phyloP scores from a whole-genome alignment of 805 yeast genomes.

The Suhomyces emberorum region DNA sequence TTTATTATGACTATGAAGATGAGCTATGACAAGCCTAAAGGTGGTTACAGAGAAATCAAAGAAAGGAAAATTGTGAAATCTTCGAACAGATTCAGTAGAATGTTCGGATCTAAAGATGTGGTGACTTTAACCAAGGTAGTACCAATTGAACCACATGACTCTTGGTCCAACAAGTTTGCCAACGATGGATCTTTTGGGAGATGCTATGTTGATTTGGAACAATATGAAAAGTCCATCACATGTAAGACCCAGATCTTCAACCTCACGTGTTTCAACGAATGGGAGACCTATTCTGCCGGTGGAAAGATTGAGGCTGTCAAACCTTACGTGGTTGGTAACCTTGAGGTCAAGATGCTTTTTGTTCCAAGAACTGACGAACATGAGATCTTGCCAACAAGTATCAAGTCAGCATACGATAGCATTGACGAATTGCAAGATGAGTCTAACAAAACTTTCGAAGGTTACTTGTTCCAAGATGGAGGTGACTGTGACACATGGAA shows the following conservation, averaged over 20 bases:
- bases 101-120: slow-evolving; percentile 47
- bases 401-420: slow-evolving; percentile 44
- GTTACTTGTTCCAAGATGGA: slow-evolving; percentile 82
- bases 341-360: slow-evolving; percentile 66
- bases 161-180: slow-evolving; percentile 66
- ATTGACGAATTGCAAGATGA: slow-evolving; percentile 31
- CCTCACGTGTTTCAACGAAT: slow-evolving; percentile 73
- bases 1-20: slow-evolving; percentile 73
- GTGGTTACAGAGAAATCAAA: slow-evolving; percentile 54
- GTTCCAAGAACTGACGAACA: slow-evolving; percentile 58
- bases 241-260: slow-evolving; percentile 51
- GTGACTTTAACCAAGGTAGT: slow-evolving; percentile 51
- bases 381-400: slow-evolving; percentile 70
- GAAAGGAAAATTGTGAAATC: slow-evolving; percentile 53
- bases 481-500: slow-evolving; percentile 81
- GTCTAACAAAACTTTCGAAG: slow-evolving; percentile 43
- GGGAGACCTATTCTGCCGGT: slow-evolving; percentile 48
- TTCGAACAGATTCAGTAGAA: slow-evolving; percentile 42
- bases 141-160: slow-evolving; percentile 51
- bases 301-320: slow-evolving; percentile 29
- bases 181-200: slow-evolving; percentile 88
- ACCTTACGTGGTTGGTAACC: slow-evolving; percentile 63
- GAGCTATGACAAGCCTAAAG: slow-evolving; percentile 48
- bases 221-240: slow-evolving; percentile 52
- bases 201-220: slow-evolving; percentile 61